Conservation (phyloP, 768 basidiomycete genomes). For the Mycena metata region DNA sequence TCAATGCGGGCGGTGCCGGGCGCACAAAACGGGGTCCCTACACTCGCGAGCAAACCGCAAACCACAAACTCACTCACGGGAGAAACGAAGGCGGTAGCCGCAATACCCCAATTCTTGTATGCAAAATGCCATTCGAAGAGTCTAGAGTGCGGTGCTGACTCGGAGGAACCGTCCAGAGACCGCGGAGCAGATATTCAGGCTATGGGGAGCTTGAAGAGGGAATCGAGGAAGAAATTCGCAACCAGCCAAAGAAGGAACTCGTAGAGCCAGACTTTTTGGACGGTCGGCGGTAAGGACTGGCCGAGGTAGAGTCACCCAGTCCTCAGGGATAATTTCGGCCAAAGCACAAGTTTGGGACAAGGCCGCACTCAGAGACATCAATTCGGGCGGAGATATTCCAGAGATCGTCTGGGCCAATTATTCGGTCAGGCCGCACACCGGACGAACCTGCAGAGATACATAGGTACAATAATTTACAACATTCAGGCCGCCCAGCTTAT, state of each 20-base stretch:
- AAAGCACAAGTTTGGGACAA: no score
- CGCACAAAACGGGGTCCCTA: background rate
- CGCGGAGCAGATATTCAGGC: slow-evolving; percentile 2
- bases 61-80: slow-evolving; percentile 5
- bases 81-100: background rate
- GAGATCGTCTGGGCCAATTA: no score
- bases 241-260: slow-evolving; percentile 1
- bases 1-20: no score
- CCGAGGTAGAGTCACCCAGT: no score
- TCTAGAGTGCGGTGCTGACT: slow-evolving; percentile 6
- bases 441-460: no score
- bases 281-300: background rate
- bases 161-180: slow-evolving; percentile 22
- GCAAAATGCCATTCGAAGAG: slow-evolving; percentile 7
- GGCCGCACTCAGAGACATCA: no score
- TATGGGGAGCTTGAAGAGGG: background rate
- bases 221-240: slow-evolving; percentile 5
- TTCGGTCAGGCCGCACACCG: no score
- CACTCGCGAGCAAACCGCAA: background rate
- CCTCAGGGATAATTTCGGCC: no score
- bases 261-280: background rate
- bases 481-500: background rate
- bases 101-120: background rate
- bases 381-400: no score
- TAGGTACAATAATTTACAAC: background rate